These are phyloP conservation scores for Rubroboletus satanas DNA, from an alignment of 768 basidiomycete genomes.

Conservation along the genomic window DNA sequence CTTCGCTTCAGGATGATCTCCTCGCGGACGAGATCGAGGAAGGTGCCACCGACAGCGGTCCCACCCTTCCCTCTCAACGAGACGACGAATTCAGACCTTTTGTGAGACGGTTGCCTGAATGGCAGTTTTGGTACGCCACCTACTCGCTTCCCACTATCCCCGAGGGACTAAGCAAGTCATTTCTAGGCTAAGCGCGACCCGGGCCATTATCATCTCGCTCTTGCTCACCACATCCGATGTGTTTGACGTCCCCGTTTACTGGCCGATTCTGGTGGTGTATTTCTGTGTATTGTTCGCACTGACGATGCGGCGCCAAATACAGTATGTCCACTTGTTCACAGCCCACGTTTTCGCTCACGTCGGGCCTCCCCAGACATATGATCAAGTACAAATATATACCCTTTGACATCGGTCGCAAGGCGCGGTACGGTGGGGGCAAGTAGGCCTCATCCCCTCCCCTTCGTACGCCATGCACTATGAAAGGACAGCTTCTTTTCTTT, in stretches of 20 bases:
- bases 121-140: slow-evolving; percentile 84
- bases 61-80: slow-evolving; percentile 58
- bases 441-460: slow-evolving; percentile 20
- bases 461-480: neutral
- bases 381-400: slow-evolving; percentile 97
- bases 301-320: slow-evolving; percentile 95
- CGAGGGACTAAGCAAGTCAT: neutral
- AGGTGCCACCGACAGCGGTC: slow-evolving; percentile 61
- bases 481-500: slow-evolving; percentile 7
- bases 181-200: slow-evolving; percentile 82
- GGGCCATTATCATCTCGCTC: slow-evolving; percentile 79
- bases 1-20: slow-evolving; percentile 89
- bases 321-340: slow-evolving; percentile 49
- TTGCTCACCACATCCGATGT: slow-evolving; percentile 76
- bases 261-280: slow-evolving; percentile 97
- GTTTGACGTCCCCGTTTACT: slow-evolving; percentile 97
- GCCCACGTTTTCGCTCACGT: slow-evolving; percentile 3
- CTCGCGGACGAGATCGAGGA: slow-evolving; percentile 95
- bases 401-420: slow-evolving; percentile 93
- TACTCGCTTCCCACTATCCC: neutral
- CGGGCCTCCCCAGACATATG: slow-evolving; percentile 73
- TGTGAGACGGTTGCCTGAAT: slow-evolving; percentile 90
- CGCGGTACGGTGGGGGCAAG: slow-evolving; percentile 69
- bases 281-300: slow-evolving; percentile 93
- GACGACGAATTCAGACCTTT: slow-evolving; percentile 99